Percentiles rank a stretch among this genome's conserved stretches.
phyloP scores from a whole-genome alignment of 2,329 filamentous ascomycete species.

The Paracorniculantispora psalliotae region DNA sequence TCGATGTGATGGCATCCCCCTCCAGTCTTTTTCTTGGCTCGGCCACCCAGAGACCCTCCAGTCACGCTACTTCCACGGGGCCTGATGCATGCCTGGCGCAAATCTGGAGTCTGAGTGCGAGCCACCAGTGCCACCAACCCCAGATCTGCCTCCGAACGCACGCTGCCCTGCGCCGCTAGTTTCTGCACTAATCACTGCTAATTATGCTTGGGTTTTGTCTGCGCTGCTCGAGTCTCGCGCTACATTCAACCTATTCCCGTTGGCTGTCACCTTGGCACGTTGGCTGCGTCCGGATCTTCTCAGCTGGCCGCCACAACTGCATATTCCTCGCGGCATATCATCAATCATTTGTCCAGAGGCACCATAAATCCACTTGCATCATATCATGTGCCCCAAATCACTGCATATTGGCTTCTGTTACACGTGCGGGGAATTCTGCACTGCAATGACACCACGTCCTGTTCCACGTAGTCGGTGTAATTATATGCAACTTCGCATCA shows the following conservation, averaged over 20 bases:
- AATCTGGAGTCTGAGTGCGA: conserved; percentile 2
- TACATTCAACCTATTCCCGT: neutral
- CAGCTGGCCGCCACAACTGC: neutral
- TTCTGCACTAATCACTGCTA: neutral
- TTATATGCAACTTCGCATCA: neutral
- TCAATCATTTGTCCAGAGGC: no score
- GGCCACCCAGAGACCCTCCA: neutral
- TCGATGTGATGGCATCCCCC: neutral
- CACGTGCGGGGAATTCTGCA: neutral
- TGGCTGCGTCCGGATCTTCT: neutral
- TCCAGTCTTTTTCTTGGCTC: neutral
- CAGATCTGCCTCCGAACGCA: conserved; percentile 1
- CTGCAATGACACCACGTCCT: conserved; percentile 2
- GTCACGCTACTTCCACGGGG: conserved; percentile 4
- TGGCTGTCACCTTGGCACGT: neutral
- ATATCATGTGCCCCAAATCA: neutral
- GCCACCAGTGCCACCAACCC: neutral
- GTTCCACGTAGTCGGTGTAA: conserved; percentile 4
- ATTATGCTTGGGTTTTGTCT: neutral
- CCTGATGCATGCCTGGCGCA: neutral
- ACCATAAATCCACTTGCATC: neutral
- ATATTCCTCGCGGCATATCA: no score
- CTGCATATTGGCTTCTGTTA: neutral
- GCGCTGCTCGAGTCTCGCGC: neutral
- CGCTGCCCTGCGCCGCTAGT: neutral